Conservation (phyloP, 164 flowering plant genomes). For the Vitis cinerea region DNA sequence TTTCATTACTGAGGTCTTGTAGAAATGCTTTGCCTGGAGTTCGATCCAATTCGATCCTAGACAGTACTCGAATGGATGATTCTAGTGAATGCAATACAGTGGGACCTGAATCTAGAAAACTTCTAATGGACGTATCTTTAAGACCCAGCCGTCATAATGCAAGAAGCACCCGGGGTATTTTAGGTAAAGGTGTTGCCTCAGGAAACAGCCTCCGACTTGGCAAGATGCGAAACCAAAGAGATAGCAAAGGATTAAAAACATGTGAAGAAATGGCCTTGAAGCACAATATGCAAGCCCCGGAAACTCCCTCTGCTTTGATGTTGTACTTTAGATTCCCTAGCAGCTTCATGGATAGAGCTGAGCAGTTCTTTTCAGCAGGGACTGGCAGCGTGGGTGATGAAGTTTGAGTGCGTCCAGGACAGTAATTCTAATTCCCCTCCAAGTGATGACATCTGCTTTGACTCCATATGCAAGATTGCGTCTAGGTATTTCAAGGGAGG, state of each 20-base stretch:
- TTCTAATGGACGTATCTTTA: constrained; percentile 36
- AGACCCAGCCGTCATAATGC: constrained; percentile 38
- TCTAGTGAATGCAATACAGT: constrained; percentile 34
- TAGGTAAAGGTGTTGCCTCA: constrained; percentile 31
- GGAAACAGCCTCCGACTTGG: constrained; percentile 36
- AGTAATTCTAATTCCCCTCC: no score
- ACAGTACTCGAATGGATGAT: constrained; percentile 30
- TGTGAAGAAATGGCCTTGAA: constrained; percentile 49
- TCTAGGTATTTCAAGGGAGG: no score
- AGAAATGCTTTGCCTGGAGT: constrained; percentile 37
- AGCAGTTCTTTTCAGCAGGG: constrained; percentile 64
- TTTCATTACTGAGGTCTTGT: constrained; percentile 74
- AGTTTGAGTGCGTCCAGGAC: constrained; percentile 4
- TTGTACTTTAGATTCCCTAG: constrained; percentile 67
- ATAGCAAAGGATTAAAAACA: constrained; percentile 40
- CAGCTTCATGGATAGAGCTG: constrained; percentile 69
- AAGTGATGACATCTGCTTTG: no score
- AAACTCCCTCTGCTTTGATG: constrained; percentile 42
- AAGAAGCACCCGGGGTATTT: constrained; percentile 29
- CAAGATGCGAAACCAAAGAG: constrained; percentile 58
- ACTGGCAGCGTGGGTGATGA: constrained; percentile 7
- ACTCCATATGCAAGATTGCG: no score
- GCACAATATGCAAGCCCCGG: constrained; percentile 32
- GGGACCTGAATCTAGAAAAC: constrained; percentile 42
- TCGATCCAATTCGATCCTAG: constrained; percentile 26